Evolutionary conservation across 768 basidiomycete genomes (phyloP), one percentile per base, ranked within the genome.

Genomic region (Leccinellum luteum): DNA sequence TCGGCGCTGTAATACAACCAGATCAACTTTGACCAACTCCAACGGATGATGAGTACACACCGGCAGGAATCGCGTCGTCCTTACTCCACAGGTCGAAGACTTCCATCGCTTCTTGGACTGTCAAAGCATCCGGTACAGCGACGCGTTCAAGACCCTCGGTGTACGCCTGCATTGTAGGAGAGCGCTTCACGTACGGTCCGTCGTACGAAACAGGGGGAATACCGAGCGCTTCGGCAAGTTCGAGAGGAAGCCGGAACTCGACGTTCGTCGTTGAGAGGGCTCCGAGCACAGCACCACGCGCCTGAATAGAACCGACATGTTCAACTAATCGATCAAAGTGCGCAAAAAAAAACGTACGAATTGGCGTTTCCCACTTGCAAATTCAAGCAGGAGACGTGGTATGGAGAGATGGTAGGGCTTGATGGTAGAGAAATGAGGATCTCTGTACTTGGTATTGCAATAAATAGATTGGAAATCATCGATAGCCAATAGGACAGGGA

Each of bases 401-500:
- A 92, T 72, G 3, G 90, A 86, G 6, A 97, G 77, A 64, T 95
- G 89, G 64, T 87, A 90, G 0, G 91, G 77, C 56, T 86, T 82
- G 54, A 96, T 84, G 10, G 76, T 66, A 7, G 77, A 75, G 72
- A 85, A 92, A 44, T 86, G 84, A 13, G 89, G 89, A 56, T 91
- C 86, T 25, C 85, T 82, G 73, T 95, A 95, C 27, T 74, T 66
- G 0, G 88, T 83, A 45, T 73, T 75, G 66, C 81, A 77, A 65
- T 90, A 93, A 25, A 97, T 71, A 0, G 91, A 80, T 69, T 96
- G 94, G 69, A 92, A 85, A 64, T 96, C 94, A 62, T 97, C 94
- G 1, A 95, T 77, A 0, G 93, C 94, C 30, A 95, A 74, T 6
- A 97, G 69, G 2, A 96, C 88, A 0, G 92, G 92, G 64, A 79